These are phyloP conservation scores for Priceomyces melissophilus DNA, from an alignment of 805 yeast species.

Conservation along the genomic window DNA sequence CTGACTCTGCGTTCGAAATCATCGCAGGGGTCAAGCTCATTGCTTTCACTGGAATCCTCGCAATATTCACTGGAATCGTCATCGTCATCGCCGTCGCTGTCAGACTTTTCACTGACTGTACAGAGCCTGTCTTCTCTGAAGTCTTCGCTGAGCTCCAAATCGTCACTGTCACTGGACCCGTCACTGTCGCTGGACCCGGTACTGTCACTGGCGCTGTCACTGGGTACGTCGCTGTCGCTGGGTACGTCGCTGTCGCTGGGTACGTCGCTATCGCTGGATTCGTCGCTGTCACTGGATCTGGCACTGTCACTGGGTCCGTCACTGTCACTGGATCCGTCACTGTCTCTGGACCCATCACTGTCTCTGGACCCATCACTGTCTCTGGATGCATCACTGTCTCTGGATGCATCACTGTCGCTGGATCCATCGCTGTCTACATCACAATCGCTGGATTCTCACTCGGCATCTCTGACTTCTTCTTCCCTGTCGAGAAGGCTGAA, in stretches of 20 bases:
- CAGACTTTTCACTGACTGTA: too few species aligned
- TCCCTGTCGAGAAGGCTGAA: too few species aligned
- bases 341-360: background rate
- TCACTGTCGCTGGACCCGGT: background rate
- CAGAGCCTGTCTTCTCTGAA: too few species aligned
- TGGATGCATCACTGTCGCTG: background rate
- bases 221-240: background rate
- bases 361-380: too few species aligned
- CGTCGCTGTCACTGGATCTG: too few species aligned
- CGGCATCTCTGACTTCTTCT: conserved; percentile 3
- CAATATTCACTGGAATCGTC: background rate
- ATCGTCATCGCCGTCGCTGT: conserved; percentile 1
- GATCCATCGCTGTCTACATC: background rate
- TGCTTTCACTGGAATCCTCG: too few species aligned
- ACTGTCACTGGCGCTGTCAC: background rate
- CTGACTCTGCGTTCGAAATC: too few species aligned
- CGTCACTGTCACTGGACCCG: background rate
- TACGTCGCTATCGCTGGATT: too few species aligned
- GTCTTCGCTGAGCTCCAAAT: conserved; percentile 1
- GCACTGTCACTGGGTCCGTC: background rate
- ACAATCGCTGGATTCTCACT: too few species aligned
- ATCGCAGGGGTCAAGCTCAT: too few species aligned
- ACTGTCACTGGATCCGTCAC: too few species aligned
- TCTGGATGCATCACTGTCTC: background rate
- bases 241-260: background rate